Base-by-base conservation (phyloP, 1,139 yeast genomes). In the Saccharomyces hybrid region DNA sequence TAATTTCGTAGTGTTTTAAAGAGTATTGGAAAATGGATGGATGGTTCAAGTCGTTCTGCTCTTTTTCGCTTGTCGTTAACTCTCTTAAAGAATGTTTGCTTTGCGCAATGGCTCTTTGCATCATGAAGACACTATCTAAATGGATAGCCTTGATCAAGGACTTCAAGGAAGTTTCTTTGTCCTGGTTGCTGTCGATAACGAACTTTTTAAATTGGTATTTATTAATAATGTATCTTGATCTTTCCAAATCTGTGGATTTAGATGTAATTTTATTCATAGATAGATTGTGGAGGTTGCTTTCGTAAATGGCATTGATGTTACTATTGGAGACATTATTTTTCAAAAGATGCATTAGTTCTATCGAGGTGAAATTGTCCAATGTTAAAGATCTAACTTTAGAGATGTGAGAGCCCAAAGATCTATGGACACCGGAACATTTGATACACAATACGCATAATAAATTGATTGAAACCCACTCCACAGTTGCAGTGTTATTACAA, bases 381-480 rank as follows among this genome's bases (percentile, higher is more conserved):
- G 89, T 84, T 58, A 91, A 73, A 0, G 96, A 88, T 59, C 95
- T 82, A 5, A 90, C 86, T 60, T 80, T 80, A 25, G 96, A 85
- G 4, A 88, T 75, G 59, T 83, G 86, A 0, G 84, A 72, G 0
- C 95, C 95, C 57, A 91, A 72, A 34, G 88, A 80, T 59, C 95
- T 79, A 70, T 91, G 98, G 0, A 78, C 76, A 1, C 81, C 80
- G 0, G 96, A 85, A 65, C 98, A 91, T 50, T 85, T 83, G 47
- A 89, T 84, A 70, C 98, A 91, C 46, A 91, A 75, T 9, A 86
- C 81, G 26, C 83, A 82, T 55, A 89, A 72, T 51, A 86, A 72
- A 64, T 88, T 91, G 59, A 89, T 76, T 0, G 97, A 87, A 4
- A 91, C 80, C 97, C 97, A 91, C 63, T 90, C 97, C 8, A 88